phyloP scores from a whole-genome alignment of 2,329 filamentous ascomycete species.

The Penicillium corylophilum region DNA sequence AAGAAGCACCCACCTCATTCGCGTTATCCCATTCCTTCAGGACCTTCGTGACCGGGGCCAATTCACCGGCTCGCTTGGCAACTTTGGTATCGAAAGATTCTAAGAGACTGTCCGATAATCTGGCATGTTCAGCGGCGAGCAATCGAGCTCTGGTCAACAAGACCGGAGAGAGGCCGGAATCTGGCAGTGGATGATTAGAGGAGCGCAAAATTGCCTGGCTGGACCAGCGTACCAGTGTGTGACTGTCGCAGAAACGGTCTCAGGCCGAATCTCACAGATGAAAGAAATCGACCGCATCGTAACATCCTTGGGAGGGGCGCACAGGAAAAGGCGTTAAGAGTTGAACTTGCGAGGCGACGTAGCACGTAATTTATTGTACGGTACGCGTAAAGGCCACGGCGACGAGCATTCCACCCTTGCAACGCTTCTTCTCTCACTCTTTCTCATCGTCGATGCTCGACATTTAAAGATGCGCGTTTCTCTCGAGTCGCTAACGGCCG shows the following conservation, averaged over 20 bases:
- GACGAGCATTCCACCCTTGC: conserved; percentile 10
- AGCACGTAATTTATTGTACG: conserved; percentile 19
- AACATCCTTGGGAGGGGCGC: conserved; percentile 9
- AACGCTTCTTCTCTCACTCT: neutral
- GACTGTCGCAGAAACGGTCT: conserved; percentile 25
- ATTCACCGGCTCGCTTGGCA: conserved; percentile 59
- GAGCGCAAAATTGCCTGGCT: neutral
- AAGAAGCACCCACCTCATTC: conserved; percentile 49
- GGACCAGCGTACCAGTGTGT: conserved; percentile 31
- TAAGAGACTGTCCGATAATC: conserved; percentile 53
- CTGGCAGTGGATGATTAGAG: conserved; percentile 21
- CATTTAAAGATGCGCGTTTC: conserved; percentile 38
- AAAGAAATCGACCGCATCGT: conserved; percentile 51
- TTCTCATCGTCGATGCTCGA: neutral
- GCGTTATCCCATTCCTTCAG: conserved; percentile 59
- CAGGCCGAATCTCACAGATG: conserved; percentile 33
- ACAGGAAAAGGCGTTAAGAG: neutral
- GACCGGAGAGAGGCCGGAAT: conserved; percentile 50
- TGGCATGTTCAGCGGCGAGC: conserved; percentile 56
- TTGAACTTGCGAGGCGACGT: neutral
- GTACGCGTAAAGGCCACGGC: conserved; percentile 39
- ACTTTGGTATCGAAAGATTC: conserved; percentile 55
- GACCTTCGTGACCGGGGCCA: conserved; percentile 52
- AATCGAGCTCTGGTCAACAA: conserved; percentile 57
- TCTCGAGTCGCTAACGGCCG: conserved; percentile 36